Base-by-base conservation (phyloP, 106 monocot species). In the Posidonia australis region DNA sequence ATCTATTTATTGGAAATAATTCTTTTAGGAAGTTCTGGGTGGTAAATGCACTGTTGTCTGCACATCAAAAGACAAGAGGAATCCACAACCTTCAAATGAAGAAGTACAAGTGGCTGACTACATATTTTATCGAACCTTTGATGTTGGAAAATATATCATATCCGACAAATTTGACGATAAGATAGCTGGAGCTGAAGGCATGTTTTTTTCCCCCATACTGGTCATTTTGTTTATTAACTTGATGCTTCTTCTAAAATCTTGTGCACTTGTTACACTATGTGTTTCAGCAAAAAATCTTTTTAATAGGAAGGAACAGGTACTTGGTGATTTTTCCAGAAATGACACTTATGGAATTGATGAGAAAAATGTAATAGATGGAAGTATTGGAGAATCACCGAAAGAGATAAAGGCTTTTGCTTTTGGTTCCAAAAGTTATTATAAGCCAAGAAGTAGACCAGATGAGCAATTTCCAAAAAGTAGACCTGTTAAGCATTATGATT, bases 11-110 rank as follows among this genome's bases (percentile, higher is more conserved):
- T n/a, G n/a, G n/a, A n/a, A n/a, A n/a, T n/a, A n/a, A n/a, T n/a
- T n/a, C n/a, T n/a, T n/a, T n/a, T n/a, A 72, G 72, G 63, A 72
- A 64, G 53, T 52, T 10, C 18, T 72, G 54, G 72, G 26, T 23
- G 72, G 72, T 4, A 72, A 72, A 44, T 72, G 72, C 32, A 64
- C 55, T 56, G 64, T 72, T n/a, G 53, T 72, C 17, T 72, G 72
- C 55, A 72, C 55, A 10, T 72, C 72, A 64, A 63, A 46, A n/a
- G 72, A 72, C 25, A 44, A 28, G 45, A 63, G 64, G 42, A 72
- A 72, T 22, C 72, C 21, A 9, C 72, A 57, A 46, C 72, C 72
- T 43, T 64, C 62, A 55, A 44, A 21, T 9, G 72, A 72, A 57
- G 72, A 72, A 20, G 12, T 72, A 54, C 45, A 72, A 65, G 22